These are phyloP conservation scores for Moesziomyces sp. DNA, from an alignment of 1,284 basidiomycete genomes.

Conservation along the genomic window DNA sequence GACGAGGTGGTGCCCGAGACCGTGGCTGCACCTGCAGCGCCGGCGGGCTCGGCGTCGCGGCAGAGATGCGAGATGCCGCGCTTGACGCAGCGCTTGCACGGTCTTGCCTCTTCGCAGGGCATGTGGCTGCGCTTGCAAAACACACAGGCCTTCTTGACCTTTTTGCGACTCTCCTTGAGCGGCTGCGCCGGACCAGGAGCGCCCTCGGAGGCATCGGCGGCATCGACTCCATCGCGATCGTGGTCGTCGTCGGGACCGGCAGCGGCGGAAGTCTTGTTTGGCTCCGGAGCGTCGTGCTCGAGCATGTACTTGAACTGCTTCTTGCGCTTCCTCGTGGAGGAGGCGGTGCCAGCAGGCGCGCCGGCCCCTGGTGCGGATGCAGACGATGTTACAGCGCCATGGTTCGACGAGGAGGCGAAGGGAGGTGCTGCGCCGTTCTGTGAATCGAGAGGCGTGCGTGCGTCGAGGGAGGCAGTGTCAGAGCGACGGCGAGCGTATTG, in stretches of 20 bases:
- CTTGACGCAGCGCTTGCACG: conserved; percentile 44
- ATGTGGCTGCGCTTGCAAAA: conserved; percentile 56
- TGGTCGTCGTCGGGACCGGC: conserved; percentile 13
- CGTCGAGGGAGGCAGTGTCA: background rate
- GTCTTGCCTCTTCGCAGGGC: conserved; percentile 42
- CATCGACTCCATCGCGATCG: conserved; percentile 8
- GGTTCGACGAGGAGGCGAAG: conserved; percentile 2
- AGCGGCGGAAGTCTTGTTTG: conserved; percentile 3
- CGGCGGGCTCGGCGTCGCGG: conserved; percentile 39
- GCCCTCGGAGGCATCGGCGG: background rate
- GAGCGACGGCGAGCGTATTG: conserved; percentile 6
- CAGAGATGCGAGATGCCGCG: conserved; percentile 49
- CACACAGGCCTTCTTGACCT: conserved; percentile 52
- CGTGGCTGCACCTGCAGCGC: conserved; percentile 13
- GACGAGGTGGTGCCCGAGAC: conserved; percentile 3
- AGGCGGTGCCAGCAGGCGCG: background rate
- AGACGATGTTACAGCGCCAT: background rate
- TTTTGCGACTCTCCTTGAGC: conserved; percentile 42
- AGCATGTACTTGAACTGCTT: conserved; percentile 55
- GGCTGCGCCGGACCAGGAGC: background rate
- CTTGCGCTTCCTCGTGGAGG: conserved; percentile 31
- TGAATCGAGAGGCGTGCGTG: background rate
- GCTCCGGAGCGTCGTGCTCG: conserved; percentile 15
- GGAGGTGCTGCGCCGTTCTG: background rate
- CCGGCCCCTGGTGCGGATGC: background rate